These are phyloP conservation scores for Phytophthora citricola DNA, from an alignment of 352 stramenopile species.

Conservation along the genomic window DNA sequence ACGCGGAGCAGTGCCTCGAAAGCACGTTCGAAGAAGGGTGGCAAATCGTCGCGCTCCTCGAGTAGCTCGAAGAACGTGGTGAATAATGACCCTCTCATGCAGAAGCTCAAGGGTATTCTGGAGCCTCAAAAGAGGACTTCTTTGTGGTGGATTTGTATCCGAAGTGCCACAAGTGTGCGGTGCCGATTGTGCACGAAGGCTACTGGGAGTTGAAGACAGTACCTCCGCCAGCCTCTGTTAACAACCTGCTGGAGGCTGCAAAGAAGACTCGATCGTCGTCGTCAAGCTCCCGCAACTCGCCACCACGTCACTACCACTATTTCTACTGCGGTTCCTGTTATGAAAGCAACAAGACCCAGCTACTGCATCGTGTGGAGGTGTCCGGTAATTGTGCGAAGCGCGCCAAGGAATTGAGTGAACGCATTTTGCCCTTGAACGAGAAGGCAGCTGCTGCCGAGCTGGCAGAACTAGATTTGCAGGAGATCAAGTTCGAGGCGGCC, in stretches of 20 bases:
- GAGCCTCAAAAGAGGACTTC: constrained; percentile 99
- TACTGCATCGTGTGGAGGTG: constrained; percentile 78
- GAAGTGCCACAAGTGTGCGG: constrained; percentile 89
- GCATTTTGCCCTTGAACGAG: constrained; percentile 68
- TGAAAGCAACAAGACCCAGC: constrained; percentile 76
- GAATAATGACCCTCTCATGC: constrained; percentile 96
- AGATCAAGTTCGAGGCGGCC: constrained; percentile 77
- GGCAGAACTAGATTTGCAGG: constrained; percentile 78
- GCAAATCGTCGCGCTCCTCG: constrained; percentile 42
- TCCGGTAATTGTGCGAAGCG: constrained; percentile 69
- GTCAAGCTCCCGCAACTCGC: constrained; percentile 69
- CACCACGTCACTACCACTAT: constrained; percentile 84
- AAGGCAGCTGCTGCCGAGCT: constrained; percentile 65
- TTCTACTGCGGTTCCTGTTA: constrained; percentile 81
- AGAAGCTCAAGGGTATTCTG: constrained; percentile 97
- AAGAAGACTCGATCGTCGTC: constrained; percentile 80
- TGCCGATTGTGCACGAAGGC: constrained; percentile 82
- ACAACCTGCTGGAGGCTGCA: constrained; percentile 78
- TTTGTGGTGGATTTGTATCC: constrained; percentile 97
- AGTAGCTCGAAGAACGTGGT: constrained; percentile 76
- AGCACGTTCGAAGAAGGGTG: constrained; percentile 71
- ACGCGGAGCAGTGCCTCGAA: constrained; percentile 74
- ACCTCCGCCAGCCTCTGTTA: constrained; percentile 61
- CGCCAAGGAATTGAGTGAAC: constrained; percentile 67
- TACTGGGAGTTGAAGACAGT: constrained; percentile 89